Percentiles rank a stretch among this genome's conserved stretches.
Evolutionary conservation across 257 asterid species (phyloP).

Genomic region (Jaltomata sinuosa): DNA sequence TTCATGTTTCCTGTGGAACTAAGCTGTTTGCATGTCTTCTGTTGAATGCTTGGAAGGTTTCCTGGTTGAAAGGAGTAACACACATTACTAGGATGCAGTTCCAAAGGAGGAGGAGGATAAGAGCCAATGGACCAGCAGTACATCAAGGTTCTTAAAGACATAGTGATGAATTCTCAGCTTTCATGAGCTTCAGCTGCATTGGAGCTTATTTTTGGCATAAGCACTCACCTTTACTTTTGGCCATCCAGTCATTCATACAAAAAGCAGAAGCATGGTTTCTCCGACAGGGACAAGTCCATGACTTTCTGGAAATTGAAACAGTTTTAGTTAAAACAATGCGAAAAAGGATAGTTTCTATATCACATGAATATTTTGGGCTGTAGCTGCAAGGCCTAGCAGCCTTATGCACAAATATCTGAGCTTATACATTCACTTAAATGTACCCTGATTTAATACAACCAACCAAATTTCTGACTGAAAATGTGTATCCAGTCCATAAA

Average conservation of each 20-base stretch:
- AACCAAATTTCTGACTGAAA: not conserved
- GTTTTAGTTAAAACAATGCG: not conserved
- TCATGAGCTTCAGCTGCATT: not conserved
- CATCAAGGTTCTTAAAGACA: not conserved
- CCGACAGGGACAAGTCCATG: conserved; percentile 22
- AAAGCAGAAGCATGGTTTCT: conserved; percentile 28
- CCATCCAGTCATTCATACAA: conserved; percentile 17
- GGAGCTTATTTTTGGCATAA: not conserved
- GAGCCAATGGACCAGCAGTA: not conserved
- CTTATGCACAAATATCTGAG: not conserved
- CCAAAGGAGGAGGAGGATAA: not conserved
- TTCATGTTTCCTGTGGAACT: conserved; percentile 17
- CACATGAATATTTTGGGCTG: not conserved
- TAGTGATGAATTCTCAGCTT: not conserved
- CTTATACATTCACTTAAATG: not conserved
- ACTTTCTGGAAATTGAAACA: conserved; percentile 24
- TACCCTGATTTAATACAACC: not conserved
- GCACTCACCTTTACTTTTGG: conserved; percentile 35
- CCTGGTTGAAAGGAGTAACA: conserved; percentile 30
- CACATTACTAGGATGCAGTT: not conserved
- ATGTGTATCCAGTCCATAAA: not conserved
- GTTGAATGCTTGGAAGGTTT: conserved; percentile 30
- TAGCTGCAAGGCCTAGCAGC: not conserved
- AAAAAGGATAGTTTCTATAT: not conserved
- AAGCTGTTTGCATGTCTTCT: conserved; percentile 21